phyloP scores from a whole-genome alignment of 139 green algal species.

The Asterochloris sp. region DNA sequence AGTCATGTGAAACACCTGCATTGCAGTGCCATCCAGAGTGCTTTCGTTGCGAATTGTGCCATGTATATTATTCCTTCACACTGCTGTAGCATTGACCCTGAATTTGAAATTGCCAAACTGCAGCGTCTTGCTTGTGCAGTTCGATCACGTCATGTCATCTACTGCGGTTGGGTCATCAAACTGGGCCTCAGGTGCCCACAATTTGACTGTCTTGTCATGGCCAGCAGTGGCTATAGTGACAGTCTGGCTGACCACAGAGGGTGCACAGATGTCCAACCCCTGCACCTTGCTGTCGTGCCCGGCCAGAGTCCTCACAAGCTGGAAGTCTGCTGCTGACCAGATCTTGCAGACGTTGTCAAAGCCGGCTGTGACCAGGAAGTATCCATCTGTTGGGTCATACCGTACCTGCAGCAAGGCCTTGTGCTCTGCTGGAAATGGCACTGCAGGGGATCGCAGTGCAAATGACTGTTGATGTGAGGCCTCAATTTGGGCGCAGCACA shows the following conservation, averaged over 20 bases:
- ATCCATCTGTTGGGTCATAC: conserved; percentile 68
- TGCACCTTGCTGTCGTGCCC: conserved; percentile 95
- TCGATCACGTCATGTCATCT: too few relatives aligned
- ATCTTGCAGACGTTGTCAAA: conserved; percentile 74
- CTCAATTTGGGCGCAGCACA: too few relatives aligned
- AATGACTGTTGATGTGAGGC: too few relatives aligned
- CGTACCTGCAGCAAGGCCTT: conserved; percentile 33
- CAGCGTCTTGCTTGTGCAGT: too few relatives aligned
- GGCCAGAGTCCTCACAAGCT: conserved; percentile 67
- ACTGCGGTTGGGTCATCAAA: too few relatives aligned
- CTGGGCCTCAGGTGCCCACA: conserved; percentile 56
- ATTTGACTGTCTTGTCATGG: conserved; percentile 86
- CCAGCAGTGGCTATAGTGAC: conserved; percentile 57
- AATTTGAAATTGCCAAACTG: too few relatives aligned
- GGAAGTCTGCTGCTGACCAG: conserved; percentile 48
- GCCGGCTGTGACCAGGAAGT: conserved; percentile 72
- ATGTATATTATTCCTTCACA: too few relatives aligned
- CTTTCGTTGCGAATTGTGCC: too few relatives aligned
- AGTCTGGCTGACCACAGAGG: conserved; percentile 21
- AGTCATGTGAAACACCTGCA: too few relatives aligned
- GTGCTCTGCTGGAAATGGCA: not conserved
- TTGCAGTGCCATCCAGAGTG: too few relatives aligned
- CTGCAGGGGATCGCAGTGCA: not conserved
- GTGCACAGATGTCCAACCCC: conserved; percentile 64
- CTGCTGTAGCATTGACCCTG: too few relatives aligned